Conservation (phyloP, 2,329 filamentous ascomycete genomes). For the Trichophyton mentagrophytes region DNA sequence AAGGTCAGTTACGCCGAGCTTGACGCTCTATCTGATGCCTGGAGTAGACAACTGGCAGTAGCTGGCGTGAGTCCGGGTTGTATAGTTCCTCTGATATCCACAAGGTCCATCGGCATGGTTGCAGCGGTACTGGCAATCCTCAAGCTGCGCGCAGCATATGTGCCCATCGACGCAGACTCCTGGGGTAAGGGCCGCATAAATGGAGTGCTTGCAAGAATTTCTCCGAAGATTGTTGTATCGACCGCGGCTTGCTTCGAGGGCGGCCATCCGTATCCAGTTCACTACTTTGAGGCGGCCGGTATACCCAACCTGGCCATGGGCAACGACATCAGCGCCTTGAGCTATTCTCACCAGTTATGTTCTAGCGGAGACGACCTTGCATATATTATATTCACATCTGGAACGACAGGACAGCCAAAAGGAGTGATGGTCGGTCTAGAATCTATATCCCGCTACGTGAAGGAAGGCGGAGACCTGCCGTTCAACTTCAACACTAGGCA, state of each 20-base stretch:
- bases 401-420: conserved; percentile 7
- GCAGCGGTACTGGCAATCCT: neutral
- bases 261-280: neutral
- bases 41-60: neutral
- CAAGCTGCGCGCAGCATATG: neutral
- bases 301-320: neutral
- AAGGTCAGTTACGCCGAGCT: neutral
- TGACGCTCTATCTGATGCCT: neutral
- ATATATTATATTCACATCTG: conserved; percentile 13
- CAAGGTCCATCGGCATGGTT: neutral
- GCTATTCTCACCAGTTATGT: neutral
- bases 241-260: neutral
- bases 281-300: neutral
- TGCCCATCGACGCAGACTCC: neutral
- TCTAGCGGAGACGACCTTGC: neutral
- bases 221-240: neutral
- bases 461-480: neutral
- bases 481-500: neutral
- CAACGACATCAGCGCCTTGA: neutral
- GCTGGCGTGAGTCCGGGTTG: neutral
- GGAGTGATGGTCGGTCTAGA: conserved; percentile 1
- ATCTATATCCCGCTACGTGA: conserved; percentile 9
- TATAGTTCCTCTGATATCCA: neutral
- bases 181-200: neutral
- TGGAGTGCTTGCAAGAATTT: neutral